Conservation (phyloP, 805 yeast species). For the Lachancea nothofagi region DNA sequence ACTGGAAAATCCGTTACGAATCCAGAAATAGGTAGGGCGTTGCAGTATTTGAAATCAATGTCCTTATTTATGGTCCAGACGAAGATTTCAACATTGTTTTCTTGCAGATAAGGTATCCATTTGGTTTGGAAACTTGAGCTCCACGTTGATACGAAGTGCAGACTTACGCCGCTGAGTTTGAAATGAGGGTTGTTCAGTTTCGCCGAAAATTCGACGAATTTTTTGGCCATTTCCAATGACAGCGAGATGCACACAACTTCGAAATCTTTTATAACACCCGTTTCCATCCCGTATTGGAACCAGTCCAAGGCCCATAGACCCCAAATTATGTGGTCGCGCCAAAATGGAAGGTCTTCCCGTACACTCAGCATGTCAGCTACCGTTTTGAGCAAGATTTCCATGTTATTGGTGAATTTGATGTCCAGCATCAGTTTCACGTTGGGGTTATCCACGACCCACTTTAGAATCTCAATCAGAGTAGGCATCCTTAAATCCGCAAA, state of each 20-base stretch:
- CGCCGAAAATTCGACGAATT: constrained; percentile 35
- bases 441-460: constrained; percentile 36
- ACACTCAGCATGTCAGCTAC: constrained; percentile 34
- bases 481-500: constrained; percentile 37
- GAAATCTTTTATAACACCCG: constrained; percentile 36
- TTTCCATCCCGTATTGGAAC: constrained; percentile 37
- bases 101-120: constrained; percentile 29
- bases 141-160: constrained; percentile 43
- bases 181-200: constrained; percentile 37
- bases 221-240: constrained; percentile 31
- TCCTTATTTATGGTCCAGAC: constrained; percentile 50
- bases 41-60: constrained; percentile 25
- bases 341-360: constrained; percentile 37
- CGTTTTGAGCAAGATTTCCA: constrained; percentile 38
- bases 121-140: constrained; percentile 31
- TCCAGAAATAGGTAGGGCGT: constrained; percentile 29
- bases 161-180: constrained; percentile 54
- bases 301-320: constrained; percentile 52
- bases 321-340: constrained; percentile 43
- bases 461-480: constrained; percentile 37
- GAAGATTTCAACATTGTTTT: constrained; percentile 36
- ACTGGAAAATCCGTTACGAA: constrained; percentile 31
- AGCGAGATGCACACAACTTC: constrained; percentile 34
- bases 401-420: constrained; percentile 44
- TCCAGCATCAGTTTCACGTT: constrained; percentile 43